Conservation (phyloP, 768 basidiomycete genomes). For the Mrakia hoshinonis region DNA sequence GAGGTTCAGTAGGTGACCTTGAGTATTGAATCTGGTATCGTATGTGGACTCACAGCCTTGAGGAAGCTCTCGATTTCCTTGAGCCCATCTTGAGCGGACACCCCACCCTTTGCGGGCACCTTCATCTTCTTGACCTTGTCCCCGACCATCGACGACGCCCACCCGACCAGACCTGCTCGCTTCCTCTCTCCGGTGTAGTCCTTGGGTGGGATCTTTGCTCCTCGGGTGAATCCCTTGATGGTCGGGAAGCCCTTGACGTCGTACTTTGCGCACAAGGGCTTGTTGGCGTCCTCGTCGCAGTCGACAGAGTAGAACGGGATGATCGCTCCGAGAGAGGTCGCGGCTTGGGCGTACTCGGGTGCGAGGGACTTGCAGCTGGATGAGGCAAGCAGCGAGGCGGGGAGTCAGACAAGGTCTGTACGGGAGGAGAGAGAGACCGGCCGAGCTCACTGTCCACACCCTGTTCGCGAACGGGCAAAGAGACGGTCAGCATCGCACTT, state of each 20-base stretch:
- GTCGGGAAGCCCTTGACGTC: slow-evolving; percentile 86
- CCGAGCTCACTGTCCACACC: slow-evolving; percentile 48
- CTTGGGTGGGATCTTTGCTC: slow-evolving; percentile 54
- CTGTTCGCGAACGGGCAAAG: not conserved
- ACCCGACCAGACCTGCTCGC: slow-evolving; percentile 63
- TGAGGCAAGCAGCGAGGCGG: not conserved
- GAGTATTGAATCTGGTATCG: too few relatives aligned
- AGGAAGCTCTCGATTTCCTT: slow-evolving; percentile 61
- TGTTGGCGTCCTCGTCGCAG: slow-evolving; percentile 70
- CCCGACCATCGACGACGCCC: slow-evolving; percentile 64
- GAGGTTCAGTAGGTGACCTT: too few relatives aligned
- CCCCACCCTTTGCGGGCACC: slow-evolving; percentile 26
- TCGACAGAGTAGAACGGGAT: slow-evolving; percentile 88
- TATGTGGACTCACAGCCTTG: slow-evolving; percentile 50
- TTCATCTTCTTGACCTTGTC: slow-evolving; percentile 55
- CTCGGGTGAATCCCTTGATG: slow-evolving; percentile 79
- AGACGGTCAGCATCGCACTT: not conserved
- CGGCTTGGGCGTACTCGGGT: slow-evolving; percentile 78
- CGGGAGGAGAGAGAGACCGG: not conserved
- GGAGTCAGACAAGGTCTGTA: not conserved
- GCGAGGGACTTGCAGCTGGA: slow-evolving; percentile 61
- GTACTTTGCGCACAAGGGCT: slow-evolving; percentile 69
- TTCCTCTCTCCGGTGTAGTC: slow-evolving; percentile 66
- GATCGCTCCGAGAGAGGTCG: slow-evolving; percentile 65
- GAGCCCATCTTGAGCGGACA: slow-evolving; percentile 36